Base-by-base conservation (phyloP, 2,329 filamentous ascomycete genomes). In the Exophiala calicioides region DNA sequence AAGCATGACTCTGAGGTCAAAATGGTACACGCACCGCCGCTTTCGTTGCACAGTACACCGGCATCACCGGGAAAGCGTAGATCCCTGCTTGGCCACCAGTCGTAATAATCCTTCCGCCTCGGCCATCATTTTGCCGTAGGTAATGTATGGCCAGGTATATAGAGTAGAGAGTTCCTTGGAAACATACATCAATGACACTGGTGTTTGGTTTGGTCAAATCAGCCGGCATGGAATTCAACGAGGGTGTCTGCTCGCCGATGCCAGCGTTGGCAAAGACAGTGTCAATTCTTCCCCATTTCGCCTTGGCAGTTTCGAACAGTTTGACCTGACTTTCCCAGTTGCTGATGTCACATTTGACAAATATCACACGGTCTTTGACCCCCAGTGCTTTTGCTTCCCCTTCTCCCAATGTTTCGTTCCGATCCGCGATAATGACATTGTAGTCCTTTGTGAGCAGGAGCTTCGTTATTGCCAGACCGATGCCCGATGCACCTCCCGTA, bases 241-340 rank as follows among this genome's bases (percentile, higher is more conserved):
- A 37, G 30, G 75, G 71, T 29, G 62, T 62, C 27, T 70, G 63
- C 51, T 76, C 73, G 20, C 68, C 64, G n/a, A 75, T 69, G 0
- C 73, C 73, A 4, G 73, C 72, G 39, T 75, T 75, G 32, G 74
- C 68, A 53, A 72, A 76, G n/a, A 75, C 71, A 31, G 61, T 62
- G 42, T 72, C 69, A 27, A 75, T 68, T 10, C 62, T 59, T 9
- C 67, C 66, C 57, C 74, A 75, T 18, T 65, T 65, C 4, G 57
- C 37, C 34, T 68, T 58, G 2, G 66, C 69, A 7, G 58, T 57
- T 47, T 66, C 64, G 55, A 75, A 76, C 10, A 65, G 71, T 1
- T 63, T 60, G 20, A 71, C 64, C 59, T 74, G 72, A 3, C 62
- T 63, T 3, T 48, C 26, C 73, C 73, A 76, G 40, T 63, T 65